phyloP scores from a whole-genome alignment of 805 yeast species.

The Wickerhamomyces bisporus region DNA sequence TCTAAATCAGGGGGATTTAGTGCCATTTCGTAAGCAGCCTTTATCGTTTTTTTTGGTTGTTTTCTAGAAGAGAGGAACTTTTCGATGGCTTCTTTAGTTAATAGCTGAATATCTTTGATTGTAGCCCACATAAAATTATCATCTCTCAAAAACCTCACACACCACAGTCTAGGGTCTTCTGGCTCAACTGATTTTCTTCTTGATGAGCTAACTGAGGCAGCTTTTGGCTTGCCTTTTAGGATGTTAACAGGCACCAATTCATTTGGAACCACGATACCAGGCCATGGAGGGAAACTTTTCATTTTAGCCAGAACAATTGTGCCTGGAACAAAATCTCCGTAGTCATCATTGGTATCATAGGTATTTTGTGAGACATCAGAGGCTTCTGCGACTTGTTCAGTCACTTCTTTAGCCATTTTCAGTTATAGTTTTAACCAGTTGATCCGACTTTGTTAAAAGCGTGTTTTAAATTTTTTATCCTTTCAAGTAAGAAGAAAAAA shows the following conservation, averaged over 20 bases:
- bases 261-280: constrained; percentile 70
- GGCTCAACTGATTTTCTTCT: constrained; percentile 6
- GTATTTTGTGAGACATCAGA: too few species aligned
- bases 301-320: constrained; percentile 69
- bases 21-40: constrained; percentile 50
- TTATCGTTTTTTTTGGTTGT: constrained; percentile 38
- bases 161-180: constrained; percentile 30
- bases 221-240: constrained; percentile 44
- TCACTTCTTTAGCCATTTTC: too few species aligned
- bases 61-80: constrained; percentile 32
- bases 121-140: constrained; percentile 69
- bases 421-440: neutral
- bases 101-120: constrained; percentile 42
- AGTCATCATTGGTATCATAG: constrained; percentile 3
- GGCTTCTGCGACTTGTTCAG: too few species aligned
- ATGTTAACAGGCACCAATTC: constrained; percentile 56
- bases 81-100: constrained; percentile 39
- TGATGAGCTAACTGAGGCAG: constrained; percentile 11
- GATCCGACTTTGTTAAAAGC: neutral
- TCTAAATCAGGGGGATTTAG: constrained; percentile 44
- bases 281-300: constrained; percentile 90
- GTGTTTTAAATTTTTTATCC: too few species aligned
- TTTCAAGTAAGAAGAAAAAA: too few species aligned
- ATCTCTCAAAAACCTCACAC: constrained; percentile 66
- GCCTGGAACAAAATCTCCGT: constrained; percentile 39